Evolutionary conservation across 495 filamentous ascomycete species (phyloP).

Genomic region (Amphirosellinia nigrospora): DNA sequence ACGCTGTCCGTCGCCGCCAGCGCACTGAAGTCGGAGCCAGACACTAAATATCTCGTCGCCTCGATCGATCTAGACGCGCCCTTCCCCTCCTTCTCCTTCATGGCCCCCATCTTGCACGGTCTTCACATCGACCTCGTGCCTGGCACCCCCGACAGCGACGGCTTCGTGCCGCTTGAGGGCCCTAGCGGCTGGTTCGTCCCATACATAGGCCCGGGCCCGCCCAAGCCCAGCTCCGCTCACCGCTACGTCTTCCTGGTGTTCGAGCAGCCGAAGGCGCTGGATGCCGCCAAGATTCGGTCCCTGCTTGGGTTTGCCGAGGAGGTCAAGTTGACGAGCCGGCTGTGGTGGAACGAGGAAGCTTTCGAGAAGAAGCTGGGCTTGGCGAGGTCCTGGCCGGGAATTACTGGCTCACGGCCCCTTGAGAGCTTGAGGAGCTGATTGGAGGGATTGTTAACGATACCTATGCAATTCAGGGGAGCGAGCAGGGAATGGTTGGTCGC

Average conservation of each 20-base stretch:
- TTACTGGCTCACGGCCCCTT: constrained; percentile 58
- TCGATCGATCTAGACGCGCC: constrained; percentile 61
- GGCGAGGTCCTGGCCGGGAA: constrained; percentile 59
- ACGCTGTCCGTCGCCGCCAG: constrained; percentile 33
- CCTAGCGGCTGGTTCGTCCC: constrained; percentile 42
- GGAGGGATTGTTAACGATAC: not conserved
- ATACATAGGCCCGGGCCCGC: constrained; percentile 59
- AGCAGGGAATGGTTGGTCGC: not conserved
- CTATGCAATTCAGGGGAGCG: not conserved
- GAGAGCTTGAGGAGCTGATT: not conserved
- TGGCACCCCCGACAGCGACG: constrained; percentile 24
- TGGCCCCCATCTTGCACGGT: constrained; percentile 56
- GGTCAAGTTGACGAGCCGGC: constrained; percentile 47
- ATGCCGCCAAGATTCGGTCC: constrained; percentile 51
- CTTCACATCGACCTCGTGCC: constrained; percentile 49
- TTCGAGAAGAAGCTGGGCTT: constrained; percentile 55
- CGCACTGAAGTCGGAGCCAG: constrained; percentile 24
- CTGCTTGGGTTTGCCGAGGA: constrained; percentile 45
- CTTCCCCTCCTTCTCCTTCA: constrained; percentile 55
- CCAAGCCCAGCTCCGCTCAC: constrained; percentile 57
- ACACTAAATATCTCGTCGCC: constrained; percentile 51
- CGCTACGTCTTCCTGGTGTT: constrained; percentile 65
- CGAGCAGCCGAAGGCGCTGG: constrained; percentile 59
- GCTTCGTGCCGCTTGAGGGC: constrained; percentile 32
- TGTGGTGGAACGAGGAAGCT: constrained; percentile 58